Evolutionary conservation across 345 rosid genomes (phyloP).

Genomic region (Geranium brycei): DNA sequence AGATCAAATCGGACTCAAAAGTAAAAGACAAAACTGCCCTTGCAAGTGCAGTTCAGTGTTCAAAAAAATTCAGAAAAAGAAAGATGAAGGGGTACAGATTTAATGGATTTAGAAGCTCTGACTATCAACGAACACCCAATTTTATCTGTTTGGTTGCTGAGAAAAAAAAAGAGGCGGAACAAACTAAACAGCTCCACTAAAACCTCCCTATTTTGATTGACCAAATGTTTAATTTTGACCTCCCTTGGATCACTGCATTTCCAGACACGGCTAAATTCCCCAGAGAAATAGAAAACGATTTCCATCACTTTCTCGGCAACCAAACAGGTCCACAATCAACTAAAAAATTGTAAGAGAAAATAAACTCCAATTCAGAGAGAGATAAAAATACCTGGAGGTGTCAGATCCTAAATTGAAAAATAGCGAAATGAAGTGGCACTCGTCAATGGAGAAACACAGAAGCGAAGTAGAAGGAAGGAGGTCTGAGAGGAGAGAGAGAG

Average conservation of each 20-base stretch:
- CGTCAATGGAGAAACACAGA: neutral
- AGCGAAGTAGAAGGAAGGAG: constrained; percentile 5
- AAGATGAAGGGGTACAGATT: no score
- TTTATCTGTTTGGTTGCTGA: neutral
- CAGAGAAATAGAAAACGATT: no score
- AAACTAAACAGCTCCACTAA: neutral
- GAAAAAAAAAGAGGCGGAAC: neutral
- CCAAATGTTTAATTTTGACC: neutral
- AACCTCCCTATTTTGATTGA: neutral
- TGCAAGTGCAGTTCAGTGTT: neutral
- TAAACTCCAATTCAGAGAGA: no score
- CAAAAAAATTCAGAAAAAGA: neutral
- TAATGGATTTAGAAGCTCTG: no score
- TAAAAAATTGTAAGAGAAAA: no score
- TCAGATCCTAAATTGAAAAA: no score
- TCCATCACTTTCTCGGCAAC: neutral
- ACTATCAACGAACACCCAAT: neutral
- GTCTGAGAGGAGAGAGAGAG: neutral
- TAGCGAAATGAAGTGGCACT: no score
- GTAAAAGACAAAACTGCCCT: neutral
- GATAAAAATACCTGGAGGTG: no score
- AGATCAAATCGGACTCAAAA: neutral
- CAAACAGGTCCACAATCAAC: neutral
- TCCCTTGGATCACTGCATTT: neutral
- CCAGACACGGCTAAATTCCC: neutral